Conservation (phyloP, 768 basidiomycete genomes). For the Punctularia strigosozonata region DNA sequence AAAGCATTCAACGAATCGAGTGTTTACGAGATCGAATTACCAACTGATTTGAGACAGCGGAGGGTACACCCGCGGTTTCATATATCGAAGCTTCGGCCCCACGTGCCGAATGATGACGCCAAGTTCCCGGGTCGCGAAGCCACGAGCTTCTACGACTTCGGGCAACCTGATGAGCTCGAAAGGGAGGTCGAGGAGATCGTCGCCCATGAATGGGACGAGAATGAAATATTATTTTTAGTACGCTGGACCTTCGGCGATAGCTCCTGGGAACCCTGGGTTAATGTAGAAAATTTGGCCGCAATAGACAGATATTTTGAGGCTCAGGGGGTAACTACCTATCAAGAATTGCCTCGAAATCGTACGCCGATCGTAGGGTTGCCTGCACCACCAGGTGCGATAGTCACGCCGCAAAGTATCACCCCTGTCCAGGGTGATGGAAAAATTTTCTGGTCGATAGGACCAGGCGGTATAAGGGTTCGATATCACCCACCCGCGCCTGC, state of each 20-base stretch:
- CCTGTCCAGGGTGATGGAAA: too few species aligned
- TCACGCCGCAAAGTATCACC: too few species aligned
- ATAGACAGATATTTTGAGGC: too few species aligned
- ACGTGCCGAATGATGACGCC: conserved; percentile 19
- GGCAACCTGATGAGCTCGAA: neutral
- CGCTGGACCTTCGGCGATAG: neutral
- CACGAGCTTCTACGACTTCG: neutral
- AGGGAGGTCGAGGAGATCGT: neutral
- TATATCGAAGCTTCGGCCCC: conserved; percentile 14
- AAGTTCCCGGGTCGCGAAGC: conserved; percentile 13
- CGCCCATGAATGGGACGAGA: neutral
- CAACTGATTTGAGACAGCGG: conserved; percentile 9
- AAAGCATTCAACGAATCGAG: conserved; percentile 8
- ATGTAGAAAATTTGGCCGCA: too few species aligned
- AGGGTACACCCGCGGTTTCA: conserved; percentile 21
- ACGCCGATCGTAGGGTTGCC: too few species aligned
- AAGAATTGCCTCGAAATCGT: too few species aligned
- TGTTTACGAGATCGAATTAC: conserved; percentile 15
- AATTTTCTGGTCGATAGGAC: too few species aligned
- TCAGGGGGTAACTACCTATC: too few species aligned
- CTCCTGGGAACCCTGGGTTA: neutral
- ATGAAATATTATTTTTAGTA: neutral
- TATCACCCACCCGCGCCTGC: too few species aligned
- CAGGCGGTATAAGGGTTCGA: too few species aligned
- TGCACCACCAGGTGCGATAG: too few species aligned